These are phyloP conservation scores for Xylariales sp. DNA, from an alignment of 2,329 filamentous ascomycete species.

Conservation along the genomic window DNA sequence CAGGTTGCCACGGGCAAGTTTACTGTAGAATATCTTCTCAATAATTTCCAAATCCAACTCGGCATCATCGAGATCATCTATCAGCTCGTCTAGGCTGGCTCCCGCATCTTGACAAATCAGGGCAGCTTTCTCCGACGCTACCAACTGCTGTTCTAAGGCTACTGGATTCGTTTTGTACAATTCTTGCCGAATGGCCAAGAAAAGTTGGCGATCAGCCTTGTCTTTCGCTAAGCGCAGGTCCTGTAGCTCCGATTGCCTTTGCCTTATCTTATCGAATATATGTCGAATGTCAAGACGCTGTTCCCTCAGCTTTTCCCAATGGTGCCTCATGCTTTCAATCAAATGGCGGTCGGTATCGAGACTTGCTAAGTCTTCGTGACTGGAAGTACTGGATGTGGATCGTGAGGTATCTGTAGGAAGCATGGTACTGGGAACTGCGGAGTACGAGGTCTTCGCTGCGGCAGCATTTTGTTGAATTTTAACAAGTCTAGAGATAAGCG, in stretches of 20 bases:
- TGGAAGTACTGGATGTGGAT: background rate
- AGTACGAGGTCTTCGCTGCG: background rate
- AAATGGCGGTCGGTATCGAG: background rate
- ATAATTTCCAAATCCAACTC: slow-evolving; percentile 18
- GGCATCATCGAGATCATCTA: slow-evolving; percentile 22
- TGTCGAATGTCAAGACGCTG: slow-evolving; percentile 1
- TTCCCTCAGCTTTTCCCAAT: slow-evolving; percentile 7
- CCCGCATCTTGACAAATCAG: slow-evolving; percentile 19
- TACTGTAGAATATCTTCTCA: slow-evolving; percentile 21
- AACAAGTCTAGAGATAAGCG: too few species aligned
- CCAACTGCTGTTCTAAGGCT: background rate
- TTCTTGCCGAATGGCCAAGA: slow-evolving; percentile 13
- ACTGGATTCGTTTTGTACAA: background rate
- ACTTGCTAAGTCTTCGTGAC: background rate
- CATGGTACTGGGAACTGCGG: too few species aligned
- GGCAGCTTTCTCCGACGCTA: background rate
- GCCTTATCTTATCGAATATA: slow-evolving; percentile 12
- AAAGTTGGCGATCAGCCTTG: slow-evolving; percentile 20
- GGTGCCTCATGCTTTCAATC: background rate
- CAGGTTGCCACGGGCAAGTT: slow-evolving; percentile 13
- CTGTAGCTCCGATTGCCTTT: slow-evolving; percentile 15
- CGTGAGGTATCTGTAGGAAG: background rate
- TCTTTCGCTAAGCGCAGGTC: slow-evolving; percentile 19
- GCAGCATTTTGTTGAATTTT: background rate
- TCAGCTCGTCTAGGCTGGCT: slow-evolving; percentile 21